phyloP scores from a whole-genome alignment of 164 flowering plant species.

The Stephania yunnanensis region DNA sequence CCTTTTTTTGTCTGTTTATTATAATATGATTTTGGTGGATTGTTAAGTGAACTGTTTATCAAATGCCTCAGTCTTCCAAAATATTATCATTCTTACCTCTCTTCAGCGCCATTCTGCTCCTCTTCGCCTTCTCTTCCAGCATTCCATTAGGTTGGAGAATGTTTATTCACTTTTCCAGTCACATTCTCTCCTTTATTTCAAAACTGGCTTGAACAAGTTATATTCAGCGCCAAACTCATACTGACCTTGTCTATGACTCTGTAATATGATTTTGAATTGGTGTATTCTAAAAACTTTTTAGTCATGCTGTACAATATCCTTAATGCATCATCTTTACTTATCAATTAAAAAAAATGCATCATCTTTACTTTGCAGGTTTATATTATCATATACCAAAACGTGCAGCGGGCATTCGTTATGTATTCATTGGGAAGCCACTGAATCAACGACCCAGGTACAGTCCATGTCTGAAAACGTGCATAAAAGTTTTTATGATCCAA shows the following conservation, averaged over 20 bases:
- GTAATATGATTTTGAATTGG: background rate
- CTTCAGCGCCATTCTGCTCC: background rate
- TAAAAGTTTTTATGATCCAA: background rate
- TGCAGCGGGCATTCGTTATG: slow-evolving; percentile 84
- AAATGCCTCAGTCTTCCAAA: background rate
- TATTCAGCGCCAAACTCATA: too few species aligned
- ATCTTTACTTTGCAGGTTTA: slow-evolving; percentile 43
- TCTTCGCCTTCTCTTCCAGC: background rate
- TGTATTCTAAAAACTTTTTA: background rate
- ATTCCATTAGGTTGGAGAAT: background rate
- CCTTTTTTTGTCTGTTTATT: background rate
- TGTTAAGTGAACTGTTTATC: background rate
- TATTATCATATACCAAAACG: slow-evolving; percentile 95
- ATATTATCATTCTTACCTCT: background rate
- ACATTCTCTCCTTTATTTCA: background rate
- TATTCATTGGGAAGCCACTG: slow-evolving; percentile 82
- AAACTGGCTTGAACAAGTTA: too few species aligned
- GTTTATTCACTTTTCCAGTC: background rate
- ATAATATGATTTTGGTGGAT: background rate
- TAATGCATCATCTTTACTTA: background rate
- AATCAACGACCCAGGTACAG: slow-evolving; percentile 86
- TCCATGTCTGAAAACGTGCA: background rate
- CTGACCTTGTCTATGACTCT: too few species aligned
- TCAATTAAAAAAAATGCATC: background rate
- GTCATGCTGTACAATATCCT: background rate